A percentile compares a stretch with the other conserved stretches of the same genome.
Evolutionary conservation across 2,329 filamentous ascomycete species (phyloP).

Genomic region (Fusarium hostae): DNA sequence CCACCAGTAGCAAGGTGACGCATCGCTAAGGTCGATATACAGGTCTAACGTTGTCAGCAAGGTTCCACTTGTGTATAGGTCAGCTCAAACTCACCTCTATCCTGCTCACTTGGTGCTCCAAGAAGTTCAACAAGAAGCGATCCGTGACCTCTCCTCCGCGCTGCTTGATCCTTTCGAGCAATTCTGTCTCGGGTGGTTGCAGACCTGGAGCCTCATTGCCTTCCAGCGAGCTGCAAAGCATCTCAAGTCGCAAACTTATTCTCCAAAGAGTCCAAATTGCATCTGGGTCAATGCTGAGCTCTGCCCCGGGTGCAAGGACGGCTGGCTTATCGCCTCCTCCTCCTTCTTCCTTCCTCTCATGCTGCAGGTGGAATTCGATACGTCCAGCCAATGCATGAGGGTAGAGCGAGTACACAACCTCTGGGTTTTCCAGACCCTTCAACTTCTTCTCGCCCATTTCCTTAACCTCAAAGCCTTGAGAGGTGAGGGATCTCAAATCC

Average conservation of each 20-base stretch:
- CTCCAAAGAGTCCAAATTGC: slow-evolving; percentile 91
- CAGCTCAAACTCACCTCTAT: slow-evolving; percentile 92
- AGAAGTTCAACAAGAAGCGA: slow-evolving; percentile 85
- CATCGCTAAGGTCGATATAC: slow-evolving; percentile 80
- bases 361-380: slow-evolving; percentile 72
- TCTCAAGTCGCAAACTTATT: slow-evolving; percentile 88
- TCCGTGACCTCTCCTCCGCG: slow-evolving; percentile 88
- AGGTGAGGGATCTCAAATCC: slow-evolving; percentile 86
- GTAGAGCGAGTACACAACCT: slow-evolving; percentile 95
- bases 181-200: slow-evolving; percentile 82
- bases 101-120: slow-evolving; percentile 94
- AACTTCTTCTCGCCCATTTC: slow-evolving; percentile 94
- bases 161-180: slow-evolving; percentile 75
- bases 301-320: slow-evolving; percentile 69
- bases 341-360: slow-evolving; percentile 57
- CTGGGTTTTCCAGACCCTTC: slow-evolving; percentile 96
- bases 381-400: slow-evolving; percentile 88
- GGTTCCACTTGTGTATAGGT: slow-evolving; percentile 44
- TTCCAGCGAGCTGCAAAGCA: slow-evolving; percentile 91
- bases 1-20: slow-evolving; percentile 82
- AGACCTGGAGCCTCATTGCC: slow-evolving; percentile 70
- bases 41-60: slow-evolving; percentile 68
- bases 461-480: slow-evolving; percentile 95
- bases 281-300: slow-evolving; percentile 82
- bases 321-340: slow-evolving; percentile 65